Conservation (phyloP, 2,329 filamentous ascomycete species). For the Aspergillus costaricaensis region DNA sequence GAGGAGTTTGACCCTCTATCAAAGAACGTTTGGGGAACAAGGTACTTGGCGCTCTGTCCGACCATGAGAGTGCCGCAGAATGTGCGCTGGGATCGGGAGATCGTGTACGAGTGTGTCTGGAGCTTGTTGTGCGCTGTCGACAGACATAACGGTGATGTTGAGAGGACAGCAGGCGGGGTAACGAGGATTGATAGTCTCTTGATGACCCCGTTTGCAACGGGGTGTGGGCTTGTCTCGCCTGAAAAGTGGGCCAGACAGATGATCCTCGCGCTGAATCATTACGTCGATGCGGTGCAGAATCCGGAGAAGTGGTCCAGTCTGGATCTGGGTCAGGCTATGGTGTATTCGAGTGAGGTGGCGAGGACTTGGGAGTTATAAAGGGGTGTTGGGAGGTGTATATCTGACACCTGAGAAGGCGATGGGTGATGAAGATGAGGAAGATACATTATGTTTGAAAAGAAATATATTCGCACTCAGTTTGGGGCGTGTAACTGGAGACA, state of each 20-base stretch:
- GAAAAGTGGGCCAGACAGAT: constrained; percentile 55
- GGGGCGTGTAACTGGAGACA: too few species aligned
- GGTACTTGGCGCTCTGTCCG: constrained; percentile 54
- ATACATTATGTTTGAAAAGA: too few species aligned
- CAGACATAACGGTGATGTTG: constrained; percentile 45
- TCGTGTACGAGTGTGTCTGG: constrained; percentile 59
- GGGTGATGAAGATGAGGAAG: too few species aligned
- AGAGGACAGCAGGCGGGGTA: constrained; percentile 7
- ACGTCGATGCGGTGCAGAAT: constrained; percentile 49
- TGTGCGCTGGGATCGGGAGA: constrained; percentile 54
- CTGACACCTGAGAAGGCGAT: too few species aligned
- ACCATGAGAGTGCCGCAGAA: constrained; percentile 54
- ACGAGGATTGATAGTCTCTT: constrained; percentile 47
- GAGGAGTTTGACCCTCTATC: constrained; percentile 34
- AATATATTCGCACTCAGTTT: too few species aligned
- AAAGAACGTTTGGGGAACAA: constrained; percentile 46
- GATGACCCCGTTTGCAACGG: constrained; percentile 57
- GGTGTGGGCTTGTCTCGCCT: constrained; percentile 48
- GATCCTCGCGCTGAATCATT: constrained; percentile 56
- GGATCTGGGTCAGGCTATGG: constrained; percentile 36
- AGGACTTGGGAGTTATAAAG: constrained; percentile 25
- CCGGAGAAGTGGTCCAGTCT: constrained; percentile 48
- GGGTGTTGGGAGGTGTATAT: neutral
- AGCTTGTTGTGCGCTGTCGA: constrained; percentile 53
- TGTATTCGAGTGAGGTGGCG: constrained; percentile 30